Evolutionary conservation across 441 rosid species (phyloP).

Genomic region (Cnidoscolus chayamansa): DNA sequence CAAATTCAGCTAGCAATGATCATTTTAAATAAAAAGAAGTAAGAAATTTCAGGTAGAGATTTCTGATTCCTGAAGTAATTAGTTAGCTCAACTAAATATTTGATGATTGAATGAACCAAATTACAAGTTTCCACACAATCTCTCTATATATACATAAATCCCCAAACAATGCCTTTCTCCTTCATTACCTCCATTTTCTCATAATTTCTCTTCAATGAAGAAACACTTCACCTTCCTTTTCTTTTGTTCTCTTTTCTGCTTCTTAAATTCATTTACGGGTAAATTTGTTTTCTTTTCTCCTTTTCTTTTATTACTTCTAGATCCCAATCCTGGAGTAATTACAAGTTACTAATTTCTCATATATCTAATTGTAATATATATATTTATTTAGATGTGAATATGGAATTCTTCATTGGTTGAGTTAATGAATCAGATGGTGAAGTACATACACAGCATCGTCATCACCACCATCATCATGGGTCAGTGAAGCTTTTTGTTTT

Average conservation of each 20-base stretch:
- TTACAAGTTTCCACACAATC: background rate
- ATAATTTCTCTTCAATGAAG: background rate
- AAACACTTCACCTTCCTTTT: background rate
- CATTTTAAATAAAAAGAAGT: no score
- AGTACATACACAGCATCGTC: background rate
- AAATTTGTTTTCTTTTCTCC: background rate
- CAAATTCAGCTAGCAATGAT: no score
- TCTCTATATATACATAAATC: background rate
- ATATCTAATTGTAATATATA: no score
- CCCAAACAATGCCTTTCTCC: background rate
- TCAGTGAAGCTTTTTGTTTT: slow-evolving; percentile 53
- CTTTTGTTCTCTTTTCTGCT: background rate
- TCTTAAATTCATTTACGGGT: slow-evolving; percentile 14
- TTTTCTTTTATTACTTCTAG: background rate
- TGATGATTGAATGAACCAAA: background rate
- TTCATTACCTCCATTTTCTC: no score
- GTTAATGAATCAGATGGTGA: no score
- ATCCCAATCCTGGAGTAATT: background rate
- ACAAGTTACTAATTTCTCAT: no score
- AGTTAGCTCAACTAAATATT: slow-evolving; percentile 6
- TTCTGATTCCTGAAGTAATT: background rate
- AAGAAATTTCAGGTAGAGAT: no score
- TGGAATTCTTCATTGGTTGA: no score
- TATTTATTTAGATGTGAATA: no score
- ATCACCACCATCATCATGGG: background rate